Evolutionary conservation across 768 basidiomycete species (phyloP).

Genomic region (Boletellus sp.): DNA sequence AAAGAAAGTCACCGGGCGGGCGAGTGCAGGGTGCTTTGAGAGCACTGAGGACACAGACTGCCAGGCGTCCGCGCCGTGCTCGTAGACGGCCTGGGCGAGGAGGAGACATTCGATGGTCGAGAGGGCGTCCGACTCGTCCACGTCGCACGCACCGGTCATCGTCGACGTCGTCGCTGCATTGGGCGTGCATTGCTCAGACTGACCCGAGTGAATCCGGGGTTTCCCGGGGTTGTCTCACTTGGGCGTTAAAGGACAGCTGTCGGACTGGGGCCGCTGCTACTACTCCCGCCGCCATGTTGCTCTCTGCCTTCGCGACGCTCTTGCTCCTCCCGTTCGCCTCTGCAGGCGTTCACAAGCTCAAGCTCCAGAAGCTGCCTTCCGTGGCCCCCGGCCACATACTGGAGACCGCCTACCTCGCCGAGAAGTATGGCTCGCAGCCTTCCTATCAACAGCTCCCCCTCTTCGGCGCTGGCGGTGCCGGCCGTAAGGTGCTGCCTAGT

Average conservation of each 20-base stretch:
- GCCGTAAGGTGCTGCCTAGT: slow-evolving; percentile 53
- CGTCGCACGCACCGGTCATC: slow-evolving; percentile 7
- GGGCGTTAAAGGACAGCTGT: slow-evolving; percentile 25
- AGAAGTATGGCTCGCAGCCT: slow-evolving; percentile 74
- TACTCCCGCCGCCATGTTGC: slow-evolving; percentile 38
- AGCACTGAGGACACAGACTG: slow-evolving; percentile 60
- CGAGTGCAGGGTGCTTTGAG: slow-evolving; percentile 64
- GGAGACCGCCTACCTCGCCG: slow-evolving; percentile 82
- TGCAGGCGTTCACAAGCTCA: slow-evolving; percentile 73
- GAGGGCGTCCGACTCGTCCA: slow-evolving; percentile 18
- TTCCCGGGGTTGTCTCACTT: slow-evolving; percentile 8
- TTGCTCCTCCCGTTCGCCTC: slow-evolving; percentile 46
- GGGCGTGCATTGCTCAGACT: background rate
- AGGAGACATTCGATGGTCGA: slow-evolving; percentile 67
- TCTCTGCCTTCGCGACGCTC: slow-evolving; percentile 38
- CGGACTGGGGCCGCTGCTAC: slow-evolving; percentile 2
- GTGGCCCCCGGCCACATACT: slow-evolving; percentile 58
- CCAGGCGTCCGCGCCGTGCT: slow-evolving; percentile 74
- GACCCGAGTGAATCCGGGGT: slow-evolving; percentile 18
- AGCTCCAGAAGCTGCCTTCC: slow-evolving; percentile 79
- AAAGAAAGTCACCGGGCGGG: slow-evolving; percentile 62
- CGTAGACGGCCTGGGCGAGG: slow-evolving; percentile 83
- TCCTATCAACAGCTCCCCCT: slow-evolving; percentile 55
- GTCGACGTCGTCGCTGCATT: slow-evolving; percentile 8
- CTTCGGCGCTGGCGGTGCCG: slow-evolving; percentile 69